Conservation (phyloP, 345 rosid genomes). For the Eucalyptus grandis region DNA sequence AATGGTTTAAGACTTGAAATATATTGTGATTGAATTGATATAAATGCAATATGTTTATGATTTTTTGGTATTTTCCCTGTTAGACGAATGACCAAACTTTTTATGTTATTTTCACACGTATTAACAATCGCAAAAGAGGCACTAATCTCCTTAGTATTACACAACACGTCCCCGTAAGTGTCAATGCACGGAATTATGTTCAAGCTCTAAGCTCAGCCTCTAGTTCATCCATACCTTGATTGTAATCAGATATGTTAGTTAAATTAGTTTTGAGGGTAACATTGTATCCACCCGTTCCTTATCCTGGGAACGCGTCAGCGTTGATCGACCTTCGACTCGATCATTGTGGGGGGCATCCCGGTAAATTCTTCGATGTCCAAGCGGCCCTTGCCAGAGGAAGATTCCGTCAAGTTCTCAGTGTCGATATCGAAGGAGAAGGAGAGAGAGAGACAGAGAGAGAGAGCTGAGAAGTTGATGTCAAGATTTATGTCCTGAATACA, state of each 20-base stretch:
- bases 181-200: background rate
- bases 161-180: rapidly evolving
- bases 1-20: background rate
- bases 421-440: background rate
- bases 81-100: background rate
- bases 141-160: background rate
- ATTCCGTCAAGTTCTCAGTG: background rate
- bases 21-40: too few species aligned
- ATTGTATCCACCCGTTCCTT: background rate
- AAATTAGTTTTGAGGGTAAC: background rate
- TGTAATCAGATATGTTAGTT: background rate
- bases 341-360: background rate
- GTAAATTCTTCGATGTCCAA: background rate
- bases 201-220: background rate
- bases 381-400: background rate
- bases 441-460: background rate
- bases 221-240: background rate
- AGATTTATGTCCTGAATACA: background rate
- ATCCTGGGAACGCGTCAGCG: too few species aligned
- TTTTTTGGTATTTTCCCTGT: rapidly evolving
- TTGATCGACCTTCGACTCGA: background rate
- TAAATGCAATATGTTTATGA: rapidly evolving
- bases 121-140: background rate
- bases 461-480: background rate
- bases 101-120: background rate